Evolutionary conservation across 2,329 filamentous ascomycete genomes (phyloP), one percentile per base, ranked within the genome.

Genomic region (Elsinoe fawcettii): DNA sequence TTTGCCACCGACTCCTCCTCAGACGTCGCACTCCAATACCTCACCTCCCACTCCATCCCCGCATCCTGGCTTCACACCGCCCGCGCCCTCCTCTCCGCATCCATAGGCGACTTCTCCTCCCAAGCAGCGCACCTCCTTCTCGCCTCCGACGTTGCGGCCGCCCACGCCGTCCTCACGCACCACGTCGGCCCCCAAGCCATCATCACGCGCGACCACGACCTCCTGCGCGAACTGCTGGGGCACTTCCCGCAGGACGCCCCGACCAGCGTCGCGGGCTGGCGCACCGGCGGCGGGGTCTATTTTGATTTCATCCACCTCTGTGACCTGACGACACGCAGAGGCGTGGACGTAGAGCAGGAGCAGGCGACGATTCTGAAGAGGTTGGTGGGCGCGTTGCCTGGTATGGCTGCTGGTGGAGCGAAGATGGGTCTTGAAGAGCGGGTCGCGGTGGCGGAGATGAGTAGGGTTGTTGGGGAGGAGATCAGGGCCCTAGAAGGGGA

Each of bases 21-120:
- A 23, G 56, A 77, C 80, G 60, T 67, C 73, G 14, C 78, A 72
- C 55, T 89, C 84, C 70, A 74, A 72, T 9, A 78, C 80, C 59
- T 70, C n/a, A 59, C 57, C 23, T 34, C 80, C 80, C 0, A 74
- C 79, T 80, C 82, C 61, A 81, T 97, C 41, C 90, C 92, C 0
- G 72, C 78, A 1, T 71, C 80, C 2, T 95, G 92, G 90, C 79
- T 97, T 53, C 95, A 88, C 83, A 83, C 89, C 59, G 89, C 93
- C 16, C 88, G 91, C 67, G 91, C 91, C 11, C 77, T 92, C 12
- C 86, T 87, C 70, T 90, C 90, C 72, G 86, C 88, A 60, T 84
- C 85, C 58, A 82, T 84, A 47, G 82, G 84, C 61, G 83, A 91
- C 67, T 78, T 86, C 9, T 79, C 78, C 46, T 76, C 77, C 4